Conservation (phyloP, 768 basidiomycete species). For the Auriculariales sp. region DNA sequence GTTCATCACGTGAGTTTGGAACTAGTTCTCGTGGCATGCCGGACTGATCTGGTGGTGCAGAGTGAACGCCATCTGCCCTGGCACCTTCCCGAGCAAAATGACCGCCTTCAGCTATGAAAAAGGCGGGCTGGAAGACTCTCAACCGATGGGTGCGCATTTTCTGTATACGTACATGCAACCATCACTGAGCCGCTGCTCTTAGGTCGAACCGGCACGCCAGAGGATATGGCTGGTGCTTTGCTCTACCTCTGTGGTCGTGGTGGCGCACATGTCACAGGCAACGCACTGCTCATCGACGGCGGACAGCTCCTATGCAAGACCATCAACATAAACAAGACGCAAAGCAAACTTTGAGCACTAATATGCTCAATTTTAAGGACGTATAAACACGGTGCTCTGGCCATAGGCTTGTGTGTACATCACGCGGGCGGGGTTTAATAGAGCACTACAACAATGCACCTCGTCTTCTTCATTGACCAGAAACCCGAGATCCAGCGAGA, state of each 20-base stretch:
- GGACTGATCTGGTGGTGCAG: conserved; percentile 21
- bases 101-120: conserved; percentile 54
- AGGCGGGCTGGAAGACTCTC: conserved; percentile 44
- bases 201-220: conserved; percentile 29
- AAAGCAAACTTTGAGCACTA: background rate
- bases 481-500: too few species aligned
- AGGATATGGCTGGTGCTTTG: conserved; percentile 50
- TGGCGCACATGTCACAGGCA: conserved; percentile 48
- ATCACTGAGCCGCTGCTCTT: too few species aligned
- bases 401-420: too few species aligned
- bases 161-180: background rate
- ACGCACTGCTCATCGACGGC: conserved; percentile 48
- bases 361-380: too few species aligned
- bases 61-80: conserved; percentile 75
- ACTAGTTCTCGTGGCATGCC: background rate
- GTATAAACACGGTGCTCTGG: too few species aligned
- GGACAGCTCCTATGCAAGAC: conserved; percentile 23
- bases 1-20: conserved; percentile 48
- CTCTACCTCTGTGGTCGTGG: conserved; percentile 47
- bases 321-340: background rate
- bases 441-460: too few species aligned
- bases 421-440: too few species aligned
- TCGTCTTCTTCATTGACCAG: too few species aligned
- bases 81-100: conserved; percentile 79
- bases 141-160: conserved; percentile 46